Evolutionary conservation across 768 basidiomycete species (phyloP), one percentile per base, ranked within the genome.

Genomic region (Dacryopinax primogenitus): DNA sequence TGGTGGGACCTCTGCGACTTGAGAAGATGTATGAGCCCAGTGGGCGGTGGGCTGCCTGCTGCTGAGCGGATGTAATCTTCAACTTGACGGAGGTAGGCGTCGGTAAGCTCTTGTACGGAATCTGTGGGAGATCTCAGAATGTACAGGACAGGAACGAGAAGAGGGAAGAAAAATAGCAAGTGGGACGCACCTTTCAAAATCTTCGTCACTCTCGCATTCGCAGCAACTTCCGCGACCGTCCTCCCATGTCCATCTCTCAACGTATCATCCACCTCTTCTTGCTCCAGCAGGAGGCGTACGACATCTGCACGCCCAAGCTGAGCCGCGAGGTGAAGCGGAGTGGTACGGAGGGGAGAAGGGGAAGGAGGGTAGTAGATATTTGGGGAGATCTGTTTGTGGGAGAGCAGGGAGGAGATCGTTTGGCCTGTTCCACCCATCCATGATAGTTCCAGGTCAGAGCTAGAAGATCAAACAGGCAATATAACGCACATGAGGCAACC

Each of bases 241-340:
- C 79, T 79, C 0, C 90, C 88, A 11, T 86, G 79, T 3, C 69
- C 73, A 70, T 96, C 89, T 3, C 83, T 75, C 12, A 86, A 70
- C 1, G 84, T 86, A 68, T 96, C 94, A 71, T 97, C 86, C 41
- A 93, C 84, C 1, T 75, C 80, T 0, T 88, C 85, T 69, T 94
- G 88, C 63, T 87, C 86, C 1, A 97, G 79, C 1, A 97, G 77
- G 12, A 93, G 73, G 51, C 80, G 79, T 11, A 95, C 85, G 33
- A 90, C 79, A 65, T 91, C 90, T 2, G 80, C 74, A 28, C 90
- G 78, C 1, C 86, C 88, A 0, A 92, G 78, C 0, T 86, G 83
- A 0, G 88, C 86, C 74, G 86, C 80, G 74, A 93, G 72, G 79
- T 85, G 83, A 0, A 92, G 79, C 0, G 91, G 85, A 0, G 88